Evolutionary conservation across 495 filamentous ascomycete species (phyloP).

Genomic region (Copromyces sp.): DNA sequence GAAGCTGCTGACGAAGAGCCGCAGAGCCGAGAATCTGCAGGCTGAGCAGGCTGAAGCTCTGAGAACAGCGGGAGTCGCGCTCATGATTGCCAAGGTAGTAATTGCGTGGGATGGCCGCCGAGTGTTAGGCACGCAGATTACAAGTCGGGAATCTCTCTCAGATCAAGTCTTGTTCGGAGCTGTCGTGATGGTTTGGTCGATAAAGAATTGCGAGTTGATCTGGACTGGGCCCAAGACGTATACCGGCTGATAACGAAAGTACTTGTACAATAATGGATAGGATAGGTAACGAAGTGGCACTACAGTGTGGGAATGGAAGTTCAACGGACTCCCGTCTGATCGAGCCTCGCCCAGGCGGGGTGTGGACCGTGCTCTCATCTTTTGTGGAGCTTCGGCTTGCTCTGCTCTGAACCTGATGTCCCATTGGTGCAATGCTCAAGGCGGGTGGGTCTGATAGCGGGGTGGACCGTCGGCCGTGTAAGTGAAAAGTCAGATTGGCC

Average conservation of each 20-base stretch:
- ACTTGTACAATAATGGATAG: neutral
- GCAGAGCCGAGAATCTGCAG: slow-evolving; percentile 18
- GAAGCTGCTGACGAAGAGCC: slow-evolving; percentile 12
- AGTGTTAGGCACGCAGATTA: neutral
- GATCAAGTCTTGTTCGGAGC: neutral
- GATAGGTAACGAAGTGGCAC: neutral
- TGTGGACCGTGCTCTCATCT: neutral
- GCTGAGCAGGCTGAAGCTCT: slow-evolving; percentile 19
- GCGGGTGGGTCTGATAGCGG: neutral
- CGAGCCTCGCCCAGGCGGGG: neutral
- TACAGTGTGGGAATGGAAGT: neutral
- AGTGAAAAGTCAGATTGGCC: neutral
- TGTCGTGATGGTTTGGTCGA: neutral
- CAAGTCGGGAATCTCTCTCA: neutral
- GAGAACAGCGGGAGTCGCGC: slow-evolving; percentile 6
- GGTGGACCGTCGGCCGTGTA: neutral
- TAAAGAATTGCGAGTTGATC: neutral
- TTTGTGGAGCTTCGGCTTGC: neutral
- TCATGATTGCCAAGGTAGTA: slow-evolving; percentile 3
- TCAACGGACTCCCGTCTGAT: neutral
- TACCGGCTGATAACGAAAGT: neutral
- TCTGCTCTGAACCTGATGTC: neutral
- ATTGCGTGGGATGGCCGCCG: neutral
- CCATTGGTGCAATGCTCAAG: neutral
- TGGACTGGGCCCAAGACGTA: neutral